phyloP scores from a whole-genome alignment of 2,329 filamentous ascomycete species.

The Pseudopithomyces maydicus region DNA sequence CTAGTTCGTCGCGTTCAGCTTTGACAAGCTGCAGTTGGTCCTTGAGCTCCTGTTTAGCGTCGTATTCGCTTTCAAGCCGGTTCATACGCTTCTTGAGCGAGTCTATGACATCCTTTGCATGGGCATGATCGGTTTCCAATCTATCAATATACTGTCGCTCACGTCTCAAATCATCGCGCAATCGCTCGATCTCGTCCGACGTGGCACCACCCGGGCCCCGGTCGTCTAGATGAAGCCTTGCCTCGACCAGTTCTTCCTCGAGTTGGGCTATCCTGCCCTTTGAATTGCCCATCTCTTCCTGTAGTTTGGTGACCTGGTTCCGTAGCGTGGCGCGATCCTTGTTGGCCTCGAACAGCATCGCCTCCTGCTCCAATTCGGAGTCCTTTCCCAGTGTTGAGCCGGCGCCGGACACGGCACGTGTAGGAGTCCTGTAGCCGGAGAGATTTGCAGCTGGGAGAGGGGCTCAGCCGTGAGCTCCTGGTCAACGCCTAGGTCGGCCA shows the following conservation, averaged over 20 bases:
- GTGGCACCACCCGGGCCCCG: constrained; percentile 44
- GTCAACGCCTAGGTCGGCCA: constrained; percentile 43
- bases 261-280: constrained; percentile 50
- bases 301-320: constrained; percentile 45
- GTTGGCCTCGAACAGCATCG: constrained; percentile 55
- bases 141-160: constrained; percentile 57
- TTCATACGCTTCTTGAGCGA: constrained; percentile 53
- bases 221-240: constrained; percentile 51
- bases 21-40: constrained; percentile 56
- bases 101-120: constrained; percentile 51
- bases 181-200: constrained; percentile 50
- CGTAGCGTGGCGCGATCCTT: constrained; percentile 52
- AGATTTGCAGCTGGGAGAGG: constrained; percentile 14
- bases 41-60: constrained; percentile 54
- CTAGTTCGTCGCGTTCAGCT: constrained; percentile 56
- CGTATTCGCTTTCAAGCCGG: constrained; percentile 47
- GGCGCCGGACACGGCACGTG: constrained; percentile 34
- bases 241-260: constrained; percentile 55
- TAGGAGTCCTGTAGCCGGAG: constrained; percentile 40
- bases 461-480: constrained; percentile 42
- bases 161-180: constrained; percentile 50
- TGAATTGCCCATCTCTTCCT: constrained; percentile 49
- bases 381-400: constrained; percentile 43
- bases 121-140: constrained; percentile 53
- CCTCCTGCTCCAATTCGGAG: constrained; percentile 55